Conservation (phyloP, 164 flowering plant species). For the Brasenia schreberi region DNA sequence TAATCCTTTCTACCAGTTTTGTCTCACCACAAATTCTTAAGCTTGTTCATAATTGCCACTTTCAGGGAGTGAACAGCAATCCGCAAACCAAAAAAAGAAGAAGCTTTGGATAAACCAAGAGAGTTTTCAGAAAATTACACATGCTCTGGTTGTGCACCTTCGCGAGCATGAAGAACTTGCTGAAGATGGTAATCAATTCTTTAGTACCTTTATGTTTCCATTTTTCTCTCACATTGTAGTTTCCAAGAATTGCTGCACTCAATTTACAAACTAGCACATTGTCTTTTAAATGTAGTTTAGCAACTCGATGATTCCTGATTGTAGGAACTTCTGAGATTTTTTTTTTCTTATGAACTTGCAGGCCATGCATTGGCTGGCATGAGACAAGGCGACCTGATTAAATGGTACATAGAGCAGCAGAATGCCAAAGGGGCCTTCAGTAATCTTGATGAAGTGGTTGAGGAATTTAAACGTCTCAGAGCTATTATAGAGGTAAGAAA, state of each 20-base stretch:
- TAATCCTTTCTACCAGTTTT: too few relatives aligned
- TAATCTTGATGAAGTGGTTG: conserved; percentile 50
- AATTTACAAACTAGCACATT: too few relatives aligned
- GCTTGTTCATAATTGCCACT: too few relatives aligned
- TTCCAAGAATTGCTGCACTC: background rate
- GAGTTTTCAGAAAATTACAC: conserved; percentile 78
- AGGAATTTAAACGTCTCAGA: conserved; percentile 45
- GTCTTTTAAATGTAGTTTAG: too few relatives aligned
- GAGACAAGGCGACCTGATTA: conserved; percentile 82
- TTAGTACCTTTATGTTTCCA: background rate
- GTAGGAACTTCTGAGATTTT: background rate
- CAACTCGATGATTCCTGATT: too few relatives aligned
- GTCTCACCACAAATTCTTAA: too few relatives aligned
- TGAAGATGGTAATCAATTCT: conserved; percentile 37
- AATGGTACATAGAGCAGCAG: conserved; percentile 76
- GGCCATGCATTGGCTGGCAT: conserved; percentile 82
- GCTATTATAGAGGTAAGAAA: conserved; percentile 86
- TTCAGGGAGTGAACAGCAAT: background rate
- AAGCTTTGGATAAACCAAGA: conserved; percentile 70
- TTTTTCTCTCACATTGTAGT: background rate
- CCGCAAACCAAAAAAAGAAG: conserved; percentile 21
- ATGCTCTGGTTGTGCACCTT: conserved; percentile 74
- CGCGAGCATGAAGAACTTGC: conserved; percentile 80
- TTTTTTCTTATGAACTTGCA: conserved; percentile 9
- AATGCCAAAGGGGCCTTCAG: conserved; percentile 54